Conservation (phyloP, 169 alveolate species). For the Cystoisospora suis region DNA sequence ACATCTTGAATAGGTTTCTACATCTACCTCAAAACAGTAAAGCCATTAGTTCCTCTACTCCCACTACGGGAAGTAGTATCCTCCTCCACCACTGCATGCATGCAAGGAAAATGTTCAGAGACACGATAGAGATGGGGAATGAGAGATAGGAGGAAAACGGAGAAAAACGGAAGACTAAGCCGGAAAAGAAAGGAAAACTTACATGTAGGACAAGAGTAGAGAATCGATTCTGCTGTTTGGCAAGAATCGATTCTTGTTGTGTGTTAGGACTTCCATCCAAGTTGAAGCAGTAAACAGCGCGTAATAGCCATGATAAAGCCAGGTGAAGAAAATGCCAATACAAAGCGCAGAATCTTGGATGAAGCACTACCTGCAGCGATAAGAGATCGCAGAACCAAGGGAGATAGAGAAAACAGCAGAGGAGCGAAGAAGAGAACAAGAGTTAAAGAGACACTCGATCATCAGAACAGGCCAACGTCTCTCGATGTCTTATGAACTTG, state of each 20-base stretch:
- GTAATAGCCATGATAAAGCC: slow-evolving; percentile 49
- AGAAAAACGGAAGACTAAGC: not conserved
- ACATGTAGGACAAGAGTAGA: slow-evolving; percentile 79
- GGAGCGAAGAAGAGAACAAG: not conserved
- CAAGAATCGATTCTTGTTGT: slow-evolving; percentile 54
- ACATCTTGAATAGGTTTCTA: no score
- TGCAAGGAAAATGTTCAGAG: no score
- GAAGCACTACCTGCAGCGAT: slow-evolving; percentile 14
- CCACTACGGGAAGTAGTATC: no score
- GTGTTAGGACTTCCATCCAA: slow-evolving; percentile 63
- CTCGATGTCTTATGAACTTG: no score
- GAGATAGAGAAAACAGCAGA: not conserved
- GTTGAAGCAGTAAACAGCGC: slow-evolving; percentile 70
- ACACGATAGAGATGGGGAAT: no score
- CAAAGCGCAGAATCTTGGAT: slow-evolving; percentile 45
- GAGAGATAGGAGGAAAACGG: not conserved
- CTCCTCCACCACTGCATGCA: no score
- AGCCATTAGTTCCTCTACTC: no score
- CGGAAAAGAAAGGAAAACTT: slow-evolving; percentile 6
- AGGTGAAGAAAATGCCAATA: slow-evolving; percentile 41
- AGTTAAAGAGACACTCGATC: no score
- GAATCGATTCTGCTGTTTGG: slow-evolving; percentile 80
- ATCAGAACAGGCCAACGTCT: no score
- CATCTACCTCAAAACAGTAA: no score
- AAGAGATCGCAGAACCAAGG: not conserved